These are phyloP conservation scores for Penicillium sp. DNA, from an alignment of 2,329 filamentous ascomycete genomes.

Conservation along the genomic window DNA sequence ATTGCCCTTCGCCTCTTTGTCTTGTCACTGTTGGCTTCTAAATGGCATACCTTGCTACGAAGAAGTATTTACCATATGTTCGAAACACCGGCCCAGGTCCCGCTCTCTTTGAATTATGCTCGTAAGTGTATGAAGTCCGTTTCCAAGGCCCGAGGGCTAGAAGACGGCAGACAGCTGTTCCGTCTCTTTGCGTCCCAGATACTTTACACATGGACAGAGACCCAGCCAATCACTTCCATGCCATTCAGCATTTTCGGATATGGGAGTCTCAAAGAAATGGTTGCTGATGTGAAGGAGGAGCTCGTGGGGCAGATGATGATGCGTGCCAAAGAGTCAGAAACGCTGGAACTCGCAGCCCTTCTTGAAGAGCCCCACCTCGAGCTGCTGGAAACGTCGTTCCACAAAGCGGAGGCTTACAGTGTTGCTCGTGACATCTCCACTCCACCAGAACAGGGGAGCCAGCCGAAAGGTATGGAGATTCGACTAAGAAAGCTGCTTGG, in stretches of 20 bases:
- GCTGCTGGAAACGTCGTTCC: constrained; percentile 69
- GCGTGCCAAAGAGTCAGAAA: constrained; percentile 68
- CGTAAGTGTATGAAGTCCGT: constrained; percentile 69
- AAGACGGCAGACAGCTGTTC: constrained; percentile 71
- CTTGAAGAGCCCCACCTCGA: constrained; percentile 57
- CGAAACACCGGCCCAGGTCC: constrained; percentile 77
- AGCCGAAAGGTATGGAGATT: constrained; percentile 61
- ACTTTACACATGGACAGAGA: constrained; percentile 84
- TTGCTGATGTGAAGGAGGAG: constrained; percentile 73
- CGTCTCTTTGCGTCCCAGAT: constrained; percentile 83
- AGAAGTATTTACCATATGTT: constrained; percentile 92
- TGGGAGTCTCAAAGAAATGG: constrained; percentile 63
- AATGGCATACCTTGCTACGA: constrained; percentile 83
- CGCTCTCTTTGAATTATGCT: constrained; percentile 67
- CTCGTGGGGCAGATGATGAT: constrained; percentile 78
- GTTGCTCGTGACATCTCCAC: constrained; percentile 71
- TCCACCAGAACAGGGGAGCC: constrained; percentile 42
- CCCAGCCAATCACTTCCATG: constrained; percentile 66
- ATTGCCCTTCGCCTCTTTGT: constrained; percentile 81
- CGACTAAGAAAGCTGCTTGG: constrained; percentile 71
- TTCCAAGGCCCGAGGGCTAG: constrained; percentile 64
- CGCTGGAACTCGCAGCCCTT: constrained; percentile 60
- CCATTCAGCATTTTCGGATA: constrained; percentile 89
- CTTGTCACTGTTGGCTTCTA: constrained; percentile 73
- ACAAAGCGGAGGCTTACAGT: constrained; percentile 78